A percentile compares a stretch with the other conserved stretches of the same genome.
phyloP scores from a whole-genome alignment of 2,329 filamentous ascomycete species.

The Orbilia oligospora region DNA sequence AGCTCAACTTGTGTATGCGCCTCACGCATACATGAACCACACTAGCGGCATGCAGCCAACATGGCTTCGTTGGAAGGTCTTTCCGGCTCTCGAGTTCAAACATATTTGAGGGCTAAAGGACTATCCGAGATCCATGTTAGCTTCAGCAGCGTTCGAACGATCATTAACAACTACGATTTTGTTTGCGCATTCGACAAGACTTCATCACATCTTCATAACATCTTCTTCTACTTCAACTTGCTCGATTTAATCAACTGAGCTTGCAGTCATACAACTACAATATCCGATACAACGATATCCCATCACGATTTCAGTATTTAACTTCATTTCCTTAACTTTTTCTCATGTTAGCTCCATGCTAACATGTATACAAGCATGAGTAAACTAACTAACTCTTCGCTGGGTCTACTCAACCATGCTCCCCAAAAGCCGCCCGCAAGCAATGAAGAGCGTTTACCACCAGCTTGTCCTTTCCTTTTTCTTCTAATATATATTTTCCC shows the following conservation, averaged over 20 bases:
- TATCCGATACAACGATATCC: conserved; percentile 10
- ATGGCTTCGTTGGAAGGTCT: conserved; percentile 46
- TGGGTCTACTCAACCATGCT: conserved; percentile 14
- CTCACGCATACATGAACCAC: conserved; percentile 13
- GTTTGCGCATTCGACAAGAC: conserved; percentile 26
- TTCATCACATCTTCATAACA: conserved; percentile 7
- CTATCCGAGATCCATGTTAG: conserved; percentile 53
- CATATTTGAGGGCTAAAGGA: conserved; percentile 57
- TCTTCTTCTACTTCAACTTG: conserved; percentile 3
- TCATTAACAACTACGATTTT: conserved; percentile 9
- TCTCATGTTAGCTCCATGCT: conserved; percentile 59
- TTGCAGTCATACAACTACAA: conserved; percentile 1
- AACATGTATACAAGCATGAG: conserved; percentile 46
- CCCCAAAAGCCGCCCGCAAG: conserved; percentile 9
- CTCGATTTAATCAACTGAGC: neutral
- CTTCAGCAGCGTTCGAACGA: conserved; percentile 32
- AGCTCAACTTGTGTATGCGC: conserved; percentile 23
- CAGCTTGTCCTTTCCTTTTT: conserved; percentile 27
- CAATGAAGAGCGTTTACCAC: conserved; percentile 45
- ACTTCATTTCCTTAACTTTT: conserved; percentile 34
- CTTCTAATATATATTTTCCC: conserved; percentile 36
- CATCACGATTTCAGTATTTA: conserved; percentile 52
- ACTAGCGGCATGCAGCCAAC: conserved; percentile 44
- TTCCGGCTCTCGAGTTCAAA: conserved; percentile 58
- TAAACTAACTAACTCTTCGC: conserved; percentile 55